phyloP scores from a whole-genome alignment of 495 filamentous ascomycete species.

The Podospora anserina region DNA sequence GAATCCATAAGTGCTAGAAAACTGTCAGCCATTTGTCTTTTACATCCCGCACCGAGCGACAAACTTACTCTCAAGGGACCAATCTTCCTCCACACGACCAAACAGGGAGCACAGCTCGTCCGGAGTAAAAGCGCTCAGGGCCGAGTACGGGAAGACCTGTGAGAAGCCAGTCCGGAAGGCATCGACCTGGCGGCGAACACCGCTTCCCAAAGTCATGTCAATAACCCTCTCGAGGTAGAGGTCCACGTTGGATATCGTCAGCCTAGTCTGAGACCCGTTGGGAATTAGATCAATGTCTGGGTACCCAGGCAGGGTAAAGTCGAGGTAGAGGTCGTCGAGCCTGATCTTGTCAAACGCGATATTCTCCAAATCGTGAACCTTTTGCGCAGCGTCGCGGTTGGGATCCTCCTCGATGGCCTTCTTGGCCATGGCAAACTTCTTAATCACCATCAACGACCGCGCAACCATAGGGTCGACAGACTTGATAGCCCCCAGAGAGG shows the following conservation, averaged over 20 bases:
- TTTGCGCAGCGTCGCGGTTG: conserved; percentile 61
- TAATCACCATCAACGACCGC: conserved; percentile 79
- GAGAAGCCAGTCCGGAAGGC: conserved; percentile 92
- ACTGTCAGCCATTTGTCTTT: not conserved
- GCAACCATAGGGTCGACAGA: conserved; percentile 85
- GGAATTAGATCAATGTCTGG: conserved; percentile 79
- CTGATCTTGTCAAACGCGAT: conserved; percentile 68
- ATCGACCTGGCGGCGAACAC: conserved; percentile 84
- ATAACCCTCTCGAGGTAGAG: conserved; percentile 85
- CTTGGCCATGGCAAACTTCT: conserved; percentile 81
- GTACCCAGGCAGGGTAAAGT: conserved; percentile 94
- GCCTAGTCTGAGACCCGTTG: conserved; percentile 64
- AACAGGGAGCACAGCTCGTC: conserved; percentile 97
- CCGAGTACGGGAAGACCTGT: conserved; percentile 92
- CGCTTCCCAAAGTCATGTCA: conserved; percentile 82
- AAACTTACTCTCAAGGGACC: conserved; percentile 89
- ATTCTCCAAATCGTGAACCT: conserved; percentile 61
- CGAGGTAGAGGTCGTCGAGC: conserved; percentile 84
- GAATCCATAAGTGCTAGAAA: conserved; percentile 85
- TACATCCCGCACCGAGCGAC: not conserved
- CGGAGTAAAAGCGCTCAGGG: conserved; percentile 90
- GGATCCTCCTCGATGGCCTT: conserved; percentile 71
- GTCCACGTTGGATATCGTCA: conserved; percentile 88
- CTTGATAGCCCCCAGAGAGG: conserved; percentile 89
- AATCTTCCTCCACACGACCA: conserved; percentile 91